These are phyloP conservation scores for Colletotrichum limetticola DNA, from an alignment of 2,329 filamentous ascomycete species.

Conservation along the genomic window DNA sequence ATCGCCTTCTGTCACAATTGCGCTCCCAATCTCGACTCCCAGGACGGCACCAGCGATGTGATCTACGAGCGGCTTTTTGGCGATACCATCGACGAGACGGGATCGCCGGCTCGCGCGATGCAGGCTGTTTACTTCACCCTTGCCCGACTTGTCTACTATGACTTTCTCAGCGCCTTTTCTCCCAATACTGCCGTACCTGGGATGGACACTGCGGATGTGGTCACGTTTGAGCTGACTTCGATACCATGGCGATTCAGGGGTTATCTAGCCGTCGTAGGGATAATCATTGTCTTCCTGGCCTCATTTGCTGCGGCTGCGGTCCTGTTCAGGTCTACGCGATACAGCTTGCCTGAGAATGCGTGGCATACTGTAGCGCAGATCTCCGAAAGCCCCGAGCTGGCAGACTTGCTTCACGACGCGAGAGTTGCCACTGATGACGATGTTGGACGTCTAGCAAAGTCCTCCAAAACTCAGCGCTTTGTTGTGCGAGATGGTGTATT, in stretches of 20 bases:
- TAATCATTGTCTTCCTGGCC: background rate
- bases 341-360: background rate
- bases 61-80: background rate
- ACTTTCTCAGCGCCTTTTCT: background rate
- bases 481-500: background rate
- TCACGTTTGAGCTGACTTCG: background rate
- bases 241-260: background rate
- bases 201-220: background rate
- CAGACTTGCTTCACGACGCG: background rate
- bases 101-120: background rate
- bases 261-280: background rate
- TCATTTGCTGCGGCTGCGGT: background rate
- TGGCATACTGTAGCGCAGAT: slow-evolving; percentile 14
- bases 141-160: background rate
- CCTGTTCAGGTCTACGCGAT: background rate
- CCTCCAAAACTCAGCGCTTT: background rate
- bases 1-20: background rate
- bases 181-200: background rate
- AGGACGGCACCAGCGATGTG: background rate
- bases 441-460: background rate
- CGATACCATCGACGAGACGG: background rate
- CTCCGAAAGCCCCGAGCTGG: background rate
- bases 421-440: background rate
- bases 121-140: background rate
- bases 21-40: background rate